Percentiles rank a stretch among this genome's conserved stretches.
Evolutionary conservation across 306 rosid species (phyloP).

Genomic region (Canavalia ensiformis): DNA sequence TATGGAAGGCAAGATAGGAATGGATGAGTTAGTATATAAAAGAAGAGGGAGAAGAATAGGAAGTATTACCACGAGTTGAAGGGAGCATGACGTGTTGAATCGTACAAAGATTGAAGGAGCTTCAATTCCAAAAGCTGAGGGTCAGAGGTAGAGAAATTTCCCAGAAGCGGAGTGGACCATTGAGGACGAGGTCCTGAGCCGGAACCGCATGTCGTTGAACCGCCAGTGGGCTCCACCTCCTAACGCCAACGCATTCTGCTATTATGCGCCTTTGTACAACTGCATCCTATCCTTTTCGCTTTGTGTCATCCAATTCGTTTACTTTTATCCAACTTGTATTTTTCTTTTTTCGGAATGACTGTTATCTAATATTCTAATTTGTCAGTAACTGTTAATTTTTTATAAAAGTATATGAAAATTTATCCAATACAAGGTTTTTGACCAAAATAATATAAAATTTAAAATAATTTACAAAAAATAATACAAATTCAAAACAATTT

Average conservation of each 20-base stretch:
- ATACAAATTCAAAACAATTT: too few species aligned
- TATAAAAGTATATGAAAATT: too few species aligned
- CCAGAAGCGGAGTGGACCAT: conserved; percentile 54
- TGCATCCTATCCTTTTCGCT: not conserved
- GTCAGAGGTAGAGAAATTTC: conserved; percentile 50
- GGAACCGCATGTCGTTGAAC: conserved; percentile 50
- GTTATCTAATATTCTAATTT: too few species aligned
- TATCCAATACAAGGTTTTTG: too few species aligned
- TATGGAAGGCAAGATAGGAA: not conserved
- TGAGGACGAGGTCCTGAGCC: conserved; percentile 53
- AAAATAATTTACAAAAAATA: too few species aligned
- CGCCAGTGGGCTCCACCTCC: conserved; percentile 55
- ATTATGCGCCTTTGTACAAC: conserved; percentile 29
- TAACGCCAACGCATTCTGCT: conserved; percentile 50
- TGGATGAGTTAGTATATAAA: conserved; percentile 1
- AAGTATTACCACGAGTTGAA: conserved; percentile 32
- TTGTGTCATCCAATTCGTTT: not conserved
- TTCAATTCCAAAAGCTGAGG: not conserved
- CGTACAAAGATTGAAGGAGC: conserved; percentile 31
- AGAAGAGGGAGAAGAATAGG: not conserved
- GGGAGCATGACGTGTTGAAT: conserved; percentile 51
- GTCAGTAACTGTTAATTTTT: too few species aligned
- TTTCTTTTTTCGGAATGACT: not conserved
- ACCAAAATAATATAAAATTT: too few species aligned
- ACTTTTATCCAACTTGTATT: not conserved